Percentiles rank a stretch among this genome's conserved stretches.
These are phyloP conservation scores for Catunica adiposa DNA, from an alignment of 2,329 filamentous ascomycete species.

Conservation along the genomic window DNA sequence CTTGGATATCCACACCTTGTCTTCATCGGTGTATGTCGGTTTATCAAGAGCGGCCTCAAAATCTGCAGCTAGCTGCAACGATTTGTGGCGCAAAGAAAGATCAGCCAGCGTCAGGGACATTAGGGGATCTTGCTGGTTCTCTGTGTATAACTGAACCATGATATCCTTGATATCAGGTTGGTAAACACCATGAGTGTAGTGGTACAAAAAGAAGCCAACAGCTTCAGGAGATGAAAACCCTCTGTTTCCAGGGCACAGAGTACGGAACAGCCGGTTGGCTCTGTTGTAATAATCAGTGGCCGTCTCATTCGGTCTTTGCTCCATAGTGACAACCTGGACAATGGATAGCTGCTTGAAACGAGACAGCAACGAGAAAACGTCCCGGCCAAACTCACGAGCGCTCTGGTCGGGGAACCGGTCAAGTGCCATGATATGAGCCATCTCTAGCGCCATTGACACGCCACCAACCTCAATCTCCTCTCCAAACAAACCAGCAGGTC, in stretches of 20 bases:
- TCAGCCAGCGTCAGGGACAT: conserved; percentile 21
- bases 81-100: conserved; percentile 34
- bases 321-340: conserved; percentile 11
- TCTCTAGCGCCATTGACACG: conserved; percentile 1
- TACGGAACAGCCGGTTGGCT: conserved; percentile 20
- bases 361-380: conserved; percentile 6
- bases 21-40: conserved; percentile 24
- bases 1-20: neutral
- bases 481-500: conserved; percentile 3
- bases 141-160: conserved; percentile 19
- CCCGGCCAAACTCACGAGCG: neutral
- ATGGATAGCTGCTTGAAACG: conserved; percentile 13
- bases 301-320: conserved; percentile 12
- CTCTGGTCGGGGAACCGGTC: neutral
- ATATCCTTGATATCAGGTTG: conserved; percentile 28
- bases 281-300: conserved; percentile 22
- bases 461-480: conserved; percentile 5
- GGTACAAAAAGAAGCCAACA: conserved; percentile 12
- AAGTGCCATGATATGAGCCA: conserved; percentile 3
- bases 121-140: neutral
- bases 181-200: conserved; percentile 28
- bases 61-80: conserved; percentile 37
- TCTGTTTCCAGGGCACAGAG: conserved; percentile 23
- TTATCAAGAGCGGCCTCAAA: conserved; percentile 37
- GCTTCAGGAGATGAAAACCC: conserved; percentile 26